These are phyloP conservation scores for Aureobasidium sp. DNA, from an alignment of 2,329 filamentous ascomycete genomes.

Conservation along the genomic window DNA sequence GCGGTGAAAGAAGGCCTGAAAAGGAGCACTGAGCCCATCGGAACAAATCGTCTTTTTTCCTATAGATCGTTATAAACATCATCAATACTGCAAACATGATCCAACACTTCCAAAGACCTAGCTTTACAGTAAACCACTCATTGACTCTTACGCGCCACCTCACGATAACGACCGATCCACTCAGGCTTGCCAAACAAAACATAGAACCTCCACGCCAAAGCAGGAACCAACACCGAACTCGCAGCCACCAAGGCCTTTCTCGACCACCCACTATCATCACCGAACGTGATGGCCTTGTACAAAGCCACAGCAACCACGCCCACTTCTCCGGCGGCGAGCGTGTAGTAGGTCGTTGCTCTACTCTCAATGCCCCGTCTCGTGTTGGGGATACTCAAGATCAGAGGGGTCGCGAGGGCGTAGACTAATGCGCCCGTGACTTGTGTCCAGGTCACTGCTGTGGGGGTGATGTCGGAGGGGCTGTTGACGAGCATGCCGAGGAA, in stretches of 20 bases:
- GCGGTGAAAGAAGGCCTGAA: too few species aligned
- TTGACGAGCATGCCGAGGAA: conserved; percentile 3
- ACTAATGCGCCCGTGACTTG: conserved; percentile 2
- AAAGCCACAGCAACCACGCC: not conserved
- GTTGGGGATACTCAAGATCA: not conserved
- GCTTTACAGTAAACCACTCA: not conserved
- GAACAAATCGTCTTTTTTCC: too few species aligned
- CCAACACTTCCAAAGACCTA: too few species aligned
- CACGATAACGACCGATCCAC: conserved; percentile 9
- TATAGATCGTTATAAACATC: too few species aligned
- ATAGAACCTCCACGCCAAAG: conserved; percentile 8
- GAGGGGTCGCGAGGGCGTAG: conserved; percentile 2
- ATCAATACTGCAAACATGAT: too few species aligned
- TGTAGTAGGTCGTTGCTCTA: conserved; percentile 2
- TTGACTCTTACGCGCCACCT: not conserved
- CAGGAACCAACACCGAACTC: not conserved
- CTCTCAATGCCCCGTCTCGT: conserved; percentile 1
- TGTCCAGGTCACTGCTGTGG: not conserved
- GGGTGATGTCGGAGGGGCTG: not conserved
- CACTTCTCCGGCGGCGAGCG: not conserved
- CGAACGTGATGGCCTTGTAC: conserved; percentile 3
- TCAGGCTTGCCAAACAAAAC: conserved; percentile 3
- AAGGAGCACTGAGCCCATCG: too few species aligned
- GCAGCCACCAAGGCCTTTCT: not conserved
- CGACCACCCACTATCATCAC: not conserved